A percentile compares a stretch with the other conserved stretches of the same genome.
phyloP scores from a whole-genome alignment of 345 rosid genomes.

The Eucalyptus urophylla region DNA sequence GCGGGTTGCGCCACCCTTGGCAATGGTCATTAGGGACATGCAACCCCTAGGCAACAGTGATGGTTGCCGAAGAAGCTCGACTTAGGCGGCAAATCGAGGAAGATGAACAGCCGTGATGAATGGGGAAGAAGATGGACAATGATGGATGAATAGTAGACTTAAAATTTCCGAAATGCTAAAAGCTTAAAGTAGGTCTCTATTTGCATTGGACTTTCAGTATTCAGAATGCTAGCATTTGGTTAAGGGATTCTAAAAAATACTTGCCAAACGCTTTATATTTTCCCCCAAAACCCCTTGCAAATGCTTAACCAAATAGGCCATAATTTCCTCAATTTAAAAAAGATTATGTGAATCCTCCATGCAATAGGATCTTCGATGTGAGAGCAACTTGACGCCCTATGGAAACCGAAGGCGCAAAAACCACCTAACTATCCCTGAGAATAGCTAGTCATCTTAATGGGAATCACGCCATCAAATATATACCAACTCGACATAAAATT shows the following conservation, averaged over 20 bases:
- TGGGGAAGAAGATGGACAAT: no score
- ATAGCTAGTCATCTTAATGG: neutral
- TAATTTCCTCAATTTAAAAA: no score
- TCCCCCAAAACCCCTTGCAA: no score
- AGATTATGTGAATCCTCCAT: no score
- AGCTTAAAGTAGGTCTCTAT: no score
- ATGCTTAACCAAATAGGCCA: no score
- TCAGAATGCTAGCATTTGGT: no score
- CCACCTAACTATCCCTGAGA: neutral
- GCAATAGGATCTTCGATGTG: neutral
- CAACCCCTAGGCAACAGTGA: accelerated
- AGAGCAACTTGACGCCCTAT: neutral
- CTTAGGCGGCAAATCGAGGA: accelerated
- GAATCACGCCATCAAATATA: neutral
- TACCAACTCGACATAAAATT: neutral
- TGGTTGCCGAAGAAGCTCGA: accelerated
- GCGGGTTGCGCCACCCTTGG: accelerated
- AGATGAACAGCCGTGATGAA: accelerated
- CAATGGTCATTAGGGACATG: accelerated
- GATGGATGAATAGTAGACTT: accelerated
- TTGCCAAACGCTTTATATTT: no score
- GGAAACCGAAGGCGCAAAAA: neutral
- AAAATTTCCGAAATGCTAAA: accelerated
- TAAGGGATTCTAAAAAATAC: no score
- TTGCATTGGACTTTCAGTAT: no score